These are phyloP conservation scores for Pseudogymnoascus sp. DNA, from an alignment of 2,329 filamentous ascomycete genomes.

Conservation along the genomic window DNA sequence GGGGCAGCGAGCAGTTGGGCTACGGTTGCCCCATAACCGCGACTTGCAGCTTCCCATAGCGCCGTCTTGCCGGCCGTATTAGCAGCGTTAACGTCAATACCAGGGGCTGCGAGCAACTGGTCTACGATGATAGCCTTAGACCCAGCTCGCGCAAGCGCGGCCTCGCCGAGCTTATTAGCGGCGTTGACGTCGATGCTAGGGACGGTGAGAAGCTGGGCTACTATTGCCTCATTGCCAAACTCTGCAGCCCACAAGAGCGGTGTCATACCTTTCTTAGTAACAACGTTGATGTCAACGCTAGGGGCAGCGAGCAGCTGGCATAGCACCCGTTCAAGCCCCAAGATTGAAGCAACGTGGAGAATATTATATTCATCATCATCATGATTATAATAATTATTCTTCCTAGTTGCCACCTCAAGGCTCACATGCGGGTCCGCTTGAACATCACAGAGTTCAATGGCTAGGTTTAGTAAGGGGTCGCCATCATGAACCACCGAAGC, in stretches of 20 bases:
- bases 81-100: not conserved
- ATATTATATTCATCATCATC: not conserved
- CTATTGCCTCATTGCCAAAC: not conserved
- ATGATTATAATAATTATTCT: too few species aligned
- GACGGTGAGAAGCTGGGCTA: too few species aligned
- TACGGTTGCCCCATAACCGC: not conserved
- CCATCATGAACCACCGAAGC: not conserved
- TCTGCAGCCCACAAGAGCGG: not conserved
- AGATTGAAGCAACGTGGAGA: not conserved
- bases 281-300: not conserved
- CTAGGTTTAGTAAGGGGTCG: not conserved
- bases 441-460: not conserved
- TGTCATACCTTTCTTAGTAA: too few species aligned
- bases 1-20: not conserved
- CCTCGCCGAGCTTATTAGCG: too few species aligned
- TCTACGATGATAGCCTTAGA: not conserved
- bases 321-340: not conserved
- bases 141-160: too few species aligned
- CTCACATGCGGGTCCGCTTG: not conserved
- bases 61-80: not conserved
- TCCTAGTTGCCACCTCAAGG: too few species aligned
- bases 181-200: too few species aligned
- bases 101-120: not conserved
- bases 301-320: not conserved
- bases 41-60: not conserved